phyloP scores from a whole-genome alignment of 352 stramenopile genomes.

The Globisporangium lucens region DNA sequence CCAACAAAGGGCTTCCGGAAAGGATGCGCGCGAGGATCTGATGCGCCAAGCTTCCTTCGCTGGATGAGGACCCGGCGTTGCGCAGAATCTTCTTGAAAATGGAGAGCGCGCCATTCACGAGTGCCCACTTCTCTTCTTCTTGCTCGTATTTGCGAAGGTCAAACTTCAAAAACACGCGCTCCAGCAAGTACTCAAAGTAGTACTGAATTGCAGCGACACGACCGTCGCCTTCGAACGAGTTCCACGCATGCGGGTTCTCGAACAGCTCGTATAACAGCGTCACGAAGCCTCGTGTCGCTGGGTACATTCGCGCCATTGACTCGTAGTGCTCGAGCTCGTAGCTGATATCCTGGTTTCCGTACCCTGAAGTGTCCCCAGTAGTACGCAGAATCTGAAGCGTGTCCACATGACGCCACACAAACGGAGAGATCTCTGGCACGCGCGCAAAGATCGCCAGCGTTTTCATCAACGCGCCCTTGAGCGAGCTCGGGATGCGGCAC shows the following conservation, averaged over 20 bases:
- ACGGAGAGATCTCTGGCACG: constrained; percentile 74
- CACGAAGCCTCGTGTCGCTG: constrained; percentile 75
- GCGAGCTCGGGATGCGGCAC: constrained; percentile 75
- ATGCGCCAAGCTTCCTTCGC: constrained; percentile 58
- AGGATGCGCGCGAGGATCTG: constrained; percentile 71
- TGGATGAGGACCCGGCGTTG: constrained; percentile 36
- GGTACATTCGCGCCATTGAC: constrained; percentile 70
- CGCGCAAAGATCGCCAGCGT: constrained; percentile 73
- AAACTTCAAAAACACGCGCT: constrained; percentile 84
- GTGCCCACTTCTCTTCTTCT: constrained; percentile 80
- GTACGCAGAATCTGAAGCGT: constrained; percentile 81
- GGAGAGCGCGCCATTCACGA: constrained; percentile 61
- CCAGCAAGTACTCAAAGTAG: constrained; percentile 84
- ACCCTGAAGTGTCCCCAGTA: constrained; percentile 53
- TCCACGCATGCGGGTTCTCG: constrained; percentile 71
- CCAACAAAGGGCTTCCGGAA: constrained; percentile 57
- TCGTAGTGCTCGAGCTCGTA: constrained; percentile 88
- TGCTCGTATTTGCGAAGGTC: constrained; percentile 79
- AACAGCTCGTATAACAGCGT: constrained; percentile 75
- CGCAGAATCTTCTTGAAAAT: constrained; percentile 83
- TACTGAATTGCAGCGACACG: constrained; percentile 73
- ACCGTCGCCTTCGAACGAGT: constrained; percentile 69
- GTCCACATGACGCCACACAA: constrained; percentile 84
- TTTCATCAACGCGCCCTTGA: constrained; percentile 87
- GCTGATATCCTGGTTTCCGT: constrained; percentile 71